Conservation (phyloP, 805 yeast species). For the Spathaspora hagerdaliae region DNA sequence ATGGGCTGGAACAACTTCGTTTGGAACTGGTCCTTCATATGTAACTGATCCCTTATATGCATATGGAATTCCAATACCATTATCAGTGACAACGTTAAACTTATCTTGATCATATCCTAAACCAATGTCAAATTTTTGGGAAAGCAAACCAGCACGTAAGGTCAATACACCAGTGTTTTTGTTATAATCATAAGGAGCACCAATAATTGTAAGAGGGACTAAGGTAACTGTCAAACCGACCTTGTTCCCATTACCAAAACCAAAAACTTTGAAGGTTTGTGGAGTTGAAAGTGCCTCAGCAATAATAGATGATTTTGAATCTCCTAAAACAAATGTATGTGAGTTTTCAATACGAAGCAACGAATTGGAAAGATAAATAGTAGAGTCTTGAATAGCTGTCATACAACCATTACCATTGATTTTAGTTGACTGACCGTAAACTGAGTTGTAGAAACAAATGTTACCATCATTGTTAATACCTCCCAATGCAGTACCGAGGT, state of each 20-base stretch:
- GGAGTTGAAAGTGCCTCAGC: slow-evolving; percentile 12
- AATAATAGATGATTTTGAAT: slow-evolving; percentile 13
- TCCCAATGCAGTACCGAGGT: slow-evolving; percentile 12
- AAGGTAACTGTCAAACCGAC: slow-evolving; percentile 12
- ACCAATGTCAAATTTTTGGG: slow-evolving; percentile 17
- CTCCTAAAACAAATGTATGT: slow-evolving; percentile 17
- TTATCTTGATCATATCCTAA: slow-evolving; percentile 15
- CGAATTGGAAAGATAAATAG: slow-evolving; percentile 10
- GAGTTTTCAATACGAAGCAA: slow-evolving; percentile 9
- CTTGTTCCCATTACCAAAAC: slow-evolving; percentile 22
- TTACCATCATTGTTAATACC: slow-evolving; percentile 21
- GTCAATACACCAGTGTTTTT: slow-evolving; percentile 19
- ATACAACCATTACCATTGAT: slow-evolving; percentile 24
- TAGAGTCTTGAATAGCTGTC: slow-evolving; percentile 13
- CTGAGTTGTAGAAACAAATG: slow-evolving; percentile 21
- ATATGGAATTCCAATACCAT: slow-evolving; percentile 16
- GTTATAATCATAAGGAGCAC: slow-evolving; percentile 6
- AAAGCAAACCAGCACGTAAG: slow-evolving; percentile 5
- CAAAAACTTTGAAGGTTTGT: slow-evolving; percentile 18
- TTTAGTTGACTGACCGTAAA: slow-evolving; percentile 17
- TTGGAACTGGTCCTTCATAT: slow-evolving; percentile 15
- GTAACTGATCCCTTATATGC: slow-evolving; percentile 15
- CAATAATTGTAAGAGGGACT: background rate
- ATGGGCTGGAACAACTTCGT: slow-evolving; percentile 16
- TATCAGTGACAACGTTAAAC: slow-evolving; percentile 13